Percentiles rank a stretch among this genome's conserved stretches.
phyloP scores from a whole-genome alignment of 129 eudicot genomes.

The Solidago caesia region DNA sequence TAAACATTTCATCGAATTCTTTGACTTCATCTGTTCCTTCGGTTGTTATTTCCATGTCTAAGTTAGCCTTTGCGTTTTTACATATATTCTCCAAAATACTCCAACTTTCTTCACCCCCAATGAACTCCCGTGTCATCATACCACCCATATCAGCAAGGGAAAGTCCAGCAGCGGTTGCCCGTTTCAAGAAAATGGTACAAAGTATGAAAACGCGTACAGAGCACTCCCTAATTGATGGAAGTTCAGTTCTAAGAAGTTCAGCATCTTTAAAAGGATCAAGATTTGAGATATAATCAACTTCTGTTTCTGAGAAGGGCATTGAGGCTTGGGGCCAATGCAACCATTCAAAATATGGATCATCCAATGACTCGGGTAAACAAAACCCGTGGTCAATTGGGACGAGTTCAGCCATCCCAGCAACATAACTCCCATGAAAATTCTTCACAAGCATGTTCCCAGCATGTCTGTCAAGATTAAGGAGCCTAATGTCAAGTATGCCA shows the following conservation, averaged over 20 bases:
- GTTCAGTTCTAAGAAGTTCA: constrained; percentile 58
- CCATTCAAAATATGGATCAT: constrained; percentile 98
- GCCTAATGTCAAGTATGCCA: constrained; percentile 77
- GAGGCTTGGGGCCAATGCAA: constrained; percentile 96
- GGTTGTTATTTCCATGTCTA: constrained; percentile 22
- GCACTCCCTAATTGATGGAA: constrained; percentile 76
- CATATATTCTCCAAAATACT: constrained; percentile 72
- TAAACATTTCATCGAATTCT: constrained; percentile 43
- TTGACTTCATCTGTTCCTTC: constrained; percentile 33
- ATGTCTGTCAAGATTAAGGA: constrained; percentile 89
- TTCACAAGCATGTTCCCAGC: constrained; percentile 91
- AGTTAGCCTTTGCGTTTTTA: constrained; percentile 45
- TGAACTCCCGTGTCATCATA: constrained; percentile 91
- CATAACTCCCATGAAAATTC: constrained; percentile 47
- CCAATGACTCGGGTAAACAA: constrained; percentile 87
- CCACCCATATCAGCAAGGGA: constrained; percentile 86
- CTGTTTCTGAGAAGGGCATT: constrained; percentile 77
- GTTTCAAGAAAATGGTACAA: constrained; percentile 76
- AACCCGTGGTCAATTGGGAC: constrained; percentile 96
- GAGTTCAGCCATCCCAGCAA: constrained; percentile 62
- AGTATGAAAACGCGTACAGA: constrained; percentile 81
- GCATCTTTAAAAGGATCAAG: constrained; percentile 91
- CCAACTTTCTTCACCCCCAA: constrained; percentile 73
- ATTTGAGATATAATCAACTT: constrained; percentile 64
- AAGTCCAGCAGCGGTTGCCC: constrained; percentile 68